phyloP scores from a whole-genome alignment of 371 early-diverging fungal genomes.

The Mortierella sp. region DNA sequence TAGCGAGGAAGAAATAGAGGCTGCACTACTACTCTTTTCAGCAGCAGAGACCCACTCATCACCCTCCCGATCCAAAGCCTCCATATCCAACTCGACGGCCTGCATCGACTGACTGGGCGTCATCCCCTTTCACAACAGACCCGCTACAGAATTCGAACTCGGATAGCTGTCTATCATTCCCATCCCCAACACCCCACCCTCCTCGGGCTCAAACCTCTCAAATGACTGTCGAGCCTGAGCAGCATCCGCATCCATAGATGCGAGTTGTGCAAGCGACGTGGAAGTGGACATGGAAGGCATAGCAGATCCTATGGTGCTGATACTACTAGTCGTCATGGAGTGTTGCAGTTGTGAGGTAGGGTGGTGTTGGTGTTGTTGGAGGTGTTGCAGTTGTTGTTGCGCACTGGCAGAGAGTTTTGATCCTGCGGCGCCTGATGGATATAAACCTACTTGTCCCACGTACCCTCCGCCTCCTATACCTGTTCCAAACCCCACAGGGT shows the following conservation, averaged over 20 bases:
- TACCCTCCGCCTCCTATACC: not conserved
- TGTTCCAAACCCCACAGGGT: too few relatives aligned
- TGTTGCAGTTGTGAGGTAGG: conserved; percentile 41
- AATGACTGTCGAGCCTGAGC: not conserved
- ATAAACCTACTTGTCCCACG: too few relatives aligned
- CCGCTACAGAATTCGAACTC: not conserved
- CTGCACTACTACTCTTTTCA: not conserved
- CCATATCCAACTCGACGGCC: conserved; percentile 16
- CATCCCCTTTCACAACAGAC: conserved; percentile 21
- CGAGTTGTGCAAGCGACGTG: conserved; percentile 22
- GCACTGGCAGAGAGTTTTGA: conserved; percentile 12
- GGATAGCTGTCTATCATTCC: not conserved
- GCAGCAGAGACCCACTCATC: not conserved
- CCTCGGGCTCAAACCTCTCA: not conserved
- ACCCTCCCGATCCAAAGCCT: conserved; percentile 5
- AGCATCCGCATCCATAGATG: not conserved
- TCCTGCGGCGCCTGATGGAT: not conserved
- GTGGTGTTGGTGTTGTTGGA: conserved; percentile 41
- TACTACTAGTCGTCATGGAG: conserved; percentile 42
- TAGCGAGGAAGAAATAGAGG: not conserved
- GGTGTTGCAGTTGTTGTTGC: conserved; percentile 36
- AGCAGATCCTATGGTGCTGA: conserved; percentile 31
- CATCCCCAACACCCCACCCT: not conserved
- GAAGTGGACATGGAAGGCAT: conserved; percentile 25
- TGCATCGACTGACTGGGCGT: conserved; percentile 19